These are phyloP conservation scores for Porphyra umbilicalis DNA, from an alignment of 31 red algal genomes.

Conservation along the genomic window DNA sequence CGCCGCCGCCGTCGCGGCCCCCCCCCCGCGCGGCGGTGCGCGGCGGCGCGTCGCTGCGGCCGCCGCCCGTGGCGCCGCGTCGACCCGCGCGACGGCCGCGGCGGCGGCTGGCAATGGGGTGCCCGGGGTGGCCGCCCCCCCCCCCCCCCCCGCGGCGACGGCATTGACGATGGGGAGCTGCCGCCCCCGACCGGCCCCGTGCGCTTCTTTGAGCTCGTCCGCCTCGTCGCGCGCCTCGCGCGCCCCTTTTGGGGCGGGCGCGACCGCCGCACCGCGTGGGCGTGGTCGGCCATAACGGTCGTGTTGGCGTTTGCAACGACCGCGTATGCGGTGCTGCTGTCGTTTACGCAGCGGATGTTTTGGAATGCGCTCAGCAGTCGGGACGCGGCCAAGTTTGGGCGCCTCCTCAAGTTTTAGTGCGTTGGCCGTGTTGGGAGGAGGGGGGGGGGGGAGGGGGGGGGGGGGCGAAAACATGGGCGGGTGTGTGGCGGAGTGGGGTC, in stretches of 20 bases:
- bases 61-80: background rate
- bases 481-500: background rate
- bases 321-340: constrained; percentile 77
- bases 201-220: constrained; percentile 17
- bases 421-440: background rate
- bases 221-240: constrained; percentile 29
- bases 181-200: background rate
- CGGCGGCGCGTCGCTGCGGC: background rate
- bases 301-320: constrained; percentile 76
- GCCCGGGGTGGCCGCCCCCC: background rate
- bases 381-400: constrained; percentile 58
- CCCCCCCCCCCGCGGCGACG: background rate
- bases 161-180: too few species aligned
- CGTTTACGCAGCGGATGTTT: constrained; percentile 76
- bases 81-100: background rate
- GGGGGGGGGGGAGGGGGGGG: background rate
- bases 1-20: background rate
- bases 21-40: background rate
- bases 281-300: constrained; percentile 73
- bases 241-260: constrained; percentile 51
- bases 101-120: background rate
- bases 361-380: constrained; percentile 79
- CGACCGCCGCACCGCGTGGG: constrained; percentile 24
- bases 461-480: background rate
- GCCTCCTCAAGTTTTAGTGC: constrained; percentile 49